These are phyloP conservation scores for Hippophae gyantsensis DNA, from an alignment of 306 rosid species.

Conservation along the genomic window DNA sequence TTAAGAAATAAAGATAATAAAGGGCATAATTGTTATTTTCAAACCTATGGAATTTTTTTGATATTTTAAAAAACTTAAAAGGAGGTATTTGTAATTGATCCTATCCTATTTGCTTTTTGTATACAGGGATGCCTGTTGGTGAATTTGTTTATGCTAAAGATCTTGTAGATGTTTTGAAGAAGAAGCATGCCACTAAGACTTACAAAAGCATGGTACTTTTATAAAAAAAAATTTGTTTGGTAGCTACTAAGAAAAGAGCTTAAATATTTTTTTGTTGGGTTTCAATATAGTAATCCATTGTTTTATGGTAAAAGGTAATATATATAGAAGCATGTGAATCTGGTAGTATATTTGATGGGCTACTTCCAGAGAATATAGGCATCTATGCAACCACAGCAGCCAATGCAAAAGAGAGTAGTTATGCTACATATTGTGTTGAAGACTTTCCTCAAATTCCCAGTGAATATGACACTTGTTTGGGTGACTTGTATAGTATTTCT, in stretches of 20 bases:
- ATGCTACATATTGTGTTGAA: conserved; percentile 33
- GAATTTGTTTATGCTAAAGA: conserved; percentile 19
- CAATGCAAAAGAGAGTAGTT: conserved; percentile 30
- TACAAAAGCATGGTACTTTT: conserved; percentile 41
- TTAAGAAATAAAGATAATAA: too few species aligned
- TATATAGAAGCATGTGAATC: conserved; percentile 63
- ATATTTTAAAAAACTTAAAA: too few species aligned
- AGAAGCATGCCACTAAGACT: conserved; percentile 36
- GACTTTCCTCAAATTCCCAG: background rate
- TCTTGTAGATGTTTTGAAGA: conserved; percentile 32
- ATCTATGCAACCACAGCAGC: conserved; percentile 50
- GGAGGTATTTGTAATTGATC: background rate
- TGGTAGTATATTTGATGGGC: conserved; percentile 59
- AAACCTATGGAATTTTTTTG: background rate
- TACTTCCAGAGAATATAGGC: conserved; percentile 35
- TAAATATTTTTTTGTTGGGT: background rate
- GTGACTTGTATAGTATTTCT: conserved; percentile 45
- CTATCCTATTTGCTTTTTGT: background rate
- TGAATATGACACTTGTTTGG: conserved; percentile 39
- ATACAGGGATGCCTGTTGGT: conserved; percentile 33
- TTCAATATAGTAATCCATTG: background rate
- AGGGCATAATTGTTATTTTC: background rate
- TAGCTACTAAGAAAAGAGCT: background rate
- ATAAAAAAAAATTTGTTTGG: background rate
- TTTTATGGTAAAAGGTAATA: conserved; percentile 25